These are phyloP conservation scores for Inosperma sp. DNA, from an alignment of 768 basidiomycete genomes.

Conservation along the genomic window DNA sequence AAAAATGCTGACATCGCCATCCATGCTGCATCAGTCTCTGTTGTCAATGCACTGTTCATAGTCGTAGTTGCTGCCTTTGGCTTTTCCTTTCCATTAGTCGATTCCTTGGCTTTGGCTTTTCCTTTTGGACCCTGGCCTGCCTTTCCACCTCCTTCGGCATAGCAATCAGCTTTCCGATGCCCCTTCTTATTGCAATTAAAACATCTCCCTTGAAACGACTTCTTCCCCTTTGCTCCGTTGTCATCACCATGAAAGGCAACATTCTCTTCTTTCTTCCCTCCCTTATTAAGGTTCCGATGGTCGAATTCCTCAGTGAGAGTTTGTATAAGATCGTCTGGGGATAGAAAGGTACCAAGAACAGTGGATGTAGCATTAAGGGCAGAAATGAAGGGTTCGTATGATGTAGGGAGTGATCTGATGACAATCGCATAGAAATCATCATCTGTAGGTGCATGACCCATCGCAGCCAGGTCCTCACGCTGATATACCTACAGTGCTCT, in stretches of 20 bases:
- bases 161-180: conserved; percentile 3
- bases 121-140: conserved; percentile 30
- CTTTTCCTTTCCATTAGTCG: conserved; percentile 30
- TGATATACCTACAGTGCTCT: too few species aligned
- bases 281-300: conserved; percentile 13
- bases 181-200: conserved; percentile 7
- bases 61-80: conserved; percentile 8
- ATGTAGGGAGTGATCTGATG: conserved; percentile 30
- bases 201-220: neutral
- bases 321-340: conserved; percentile 21
- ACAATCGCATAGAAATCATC: conserved; percentile 32
- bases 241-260: conserved; percentile 18
- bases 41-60: neutral
- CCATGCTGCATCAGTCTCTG: conserved; percentile 5
- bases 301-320: conserved; percentile 27
- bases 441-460: conserved; percentile 27
- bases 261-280: conserved; percentile 20
- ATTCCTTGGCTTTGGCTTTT: conserved; percentile 3
- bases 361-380: conserved; percentile 23
- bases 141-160: conserved; percentile 30
- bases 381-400: conserved; percentile 30
- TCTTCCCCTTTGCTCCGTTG: conserved; percentile 11
- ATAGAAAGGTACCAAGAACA: conserved; percentile 17
- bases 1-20: neutral
- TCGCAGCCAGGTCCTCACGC: conserved; percentile 29